Evolutionary conservation across 768 basidiomycete genomes (phyloP).

Genomic region (Lepiota venenata): DNA sequence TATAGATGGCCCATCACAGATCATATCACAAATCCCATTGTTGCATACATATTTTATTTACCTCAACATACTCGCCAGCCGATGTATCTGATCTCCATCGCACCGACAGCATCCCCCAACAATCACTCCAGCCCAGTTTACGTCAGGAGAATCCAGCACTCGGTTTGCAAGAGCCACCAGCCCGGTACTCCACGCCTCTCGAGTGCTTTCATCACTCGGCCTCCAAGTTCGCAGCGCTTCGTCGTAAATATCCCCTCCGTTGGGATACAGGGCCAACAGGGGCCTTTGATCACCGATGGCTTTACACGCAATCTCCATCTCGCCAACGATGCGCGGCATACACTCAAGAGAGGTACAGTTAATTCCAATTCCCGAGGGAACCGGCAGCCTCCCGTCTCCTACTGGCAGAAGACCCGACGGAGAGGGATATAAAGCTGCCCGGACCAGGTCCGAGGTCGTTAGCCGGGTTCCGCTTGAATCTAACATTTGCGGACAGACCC

Average conservation of each 20-base stretch:
- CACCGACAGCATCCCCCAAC: constrained; percentile 73
- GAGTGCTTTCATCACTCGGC: constrained; percentile 7
- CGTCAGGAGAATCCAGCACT: constrained; percentile 14
- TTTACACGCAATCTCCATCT: constrained; percentile 27
- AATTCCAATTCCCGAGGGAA: constrained; percentile 61
- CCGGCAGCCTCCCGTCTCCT: constrained; percentile 3
- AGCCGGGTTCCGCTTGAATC: constrained; percentile 19
- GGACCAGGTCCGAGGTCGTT: constrained; percentile 38
- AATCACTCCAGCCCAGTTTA: constrained; percentile 47
- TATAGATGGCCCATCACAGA: background rate
- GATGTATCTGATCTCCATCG: constrained; percentile 47
- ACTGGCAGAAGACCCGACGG: constrained; percentile 13
- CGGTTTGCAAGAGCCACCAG: constrained; percentile 23
- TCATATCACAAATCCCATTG: background rate
- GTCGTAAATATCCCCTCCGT: constrained; percentile 60
- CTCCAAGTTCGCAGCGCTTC: constrained; percentile 42
- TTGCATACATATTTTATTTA: background rate
- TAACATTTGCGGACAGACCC: constrained; percentile 39
- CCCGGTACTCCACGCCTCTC: constrained; percentile 33
- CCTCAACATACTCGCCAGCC: constrained; percentile 6
- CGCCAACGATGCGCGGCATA: constrained; percentile 35
- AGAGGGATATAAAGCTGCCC: constrained; percentile 30
- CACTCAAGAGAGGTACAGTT: constrained; percentile 62
- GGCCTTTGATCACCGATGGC: constrained; percentile 24
- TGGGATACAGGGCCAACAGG: constrained; percentile 71